These are phyloP conservation scores for Cucurbitaria berberidis DNA, from an alignment of 2,329 filamentous ascomycete species.

Conservation along the genomic window DNA sequence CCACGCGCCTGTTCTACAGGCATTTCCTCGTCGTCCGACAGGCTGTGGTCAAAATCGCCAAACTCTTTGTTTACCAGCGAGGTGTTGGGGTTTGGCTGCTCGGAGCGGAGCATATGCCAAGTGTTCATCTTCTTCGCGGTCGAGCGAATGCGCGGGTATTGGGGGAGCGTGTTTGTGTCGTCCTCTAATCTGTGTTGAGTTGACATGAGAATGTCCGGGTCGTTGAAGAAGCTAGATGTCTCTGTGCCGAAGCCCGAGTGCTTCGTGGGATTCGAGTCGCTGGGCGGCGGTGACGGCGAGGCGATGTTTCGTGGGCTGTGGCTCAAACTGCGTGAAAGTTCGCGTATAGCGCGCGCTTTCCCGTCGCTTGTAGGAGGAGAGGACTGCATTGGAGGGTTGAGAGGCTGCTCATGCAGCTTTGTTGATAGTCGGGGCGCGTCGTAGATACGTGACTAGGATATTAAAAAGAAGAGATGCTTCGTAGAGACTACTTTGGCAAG, in stretches of 20 bases:
- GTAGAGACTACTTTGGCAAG: slow-evolving; percentile 25
- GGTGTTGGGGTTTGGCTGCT: slow-evolving; percentile 43
- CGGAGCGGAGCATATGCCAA: slow-evolving; percentile 45
- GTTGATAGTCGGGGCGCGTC: slow-evolving; percentile 38
- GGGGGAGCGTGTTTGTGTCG: slow-evolving; percentile 42
- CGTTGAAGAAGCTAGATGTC: slow-evolving; percentile 38
- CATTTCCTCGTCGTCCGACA: slow-evolving; percentile 53
- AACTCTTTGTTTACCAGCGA: slow-evolving; percentile 50
- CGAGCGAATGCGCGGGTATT: slow-evolving; percentile 44
- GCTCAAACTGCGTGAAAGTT: slow-evolving; percentile 45
- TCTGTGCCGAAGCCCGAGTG: slow-evolving; percentile 37
- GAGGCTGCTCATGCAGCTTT: slow-evolving; percentile 27
- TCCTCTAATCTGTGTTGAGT: slow-evolving; percentile 48
- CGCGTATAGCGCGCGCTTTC: slow-evolving; percentile 47
- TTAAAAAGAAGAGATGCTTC: slow-evolving; percentile 39
- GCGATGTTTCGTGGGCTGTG: slow-evolving; percentile 42
- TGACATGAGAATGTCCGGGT: slow-evolving; percentile 47
- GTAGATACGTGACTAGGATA: slow-evolving; percentile 33
- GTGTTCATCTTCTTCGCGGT: slow-evolving; percentile 48
- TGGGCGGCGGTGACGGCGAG: slow-evolving; percentile 37
- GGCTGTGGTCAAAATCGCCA: slow-evolving; percentile 50
- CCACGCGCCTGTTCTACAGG: slow-evolving; percentile 66
- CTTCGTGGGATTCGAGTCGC: slow-evolving; percentile 47
- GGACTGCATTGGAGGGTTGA: slow-evolving; percentile 40
- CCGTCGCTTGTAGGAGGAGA: slow-evolving; percentile 46